Base-by-base conservation (phyloP, 176 grass and related monocot genomes). In the Lolium multiflorum region DNA sequence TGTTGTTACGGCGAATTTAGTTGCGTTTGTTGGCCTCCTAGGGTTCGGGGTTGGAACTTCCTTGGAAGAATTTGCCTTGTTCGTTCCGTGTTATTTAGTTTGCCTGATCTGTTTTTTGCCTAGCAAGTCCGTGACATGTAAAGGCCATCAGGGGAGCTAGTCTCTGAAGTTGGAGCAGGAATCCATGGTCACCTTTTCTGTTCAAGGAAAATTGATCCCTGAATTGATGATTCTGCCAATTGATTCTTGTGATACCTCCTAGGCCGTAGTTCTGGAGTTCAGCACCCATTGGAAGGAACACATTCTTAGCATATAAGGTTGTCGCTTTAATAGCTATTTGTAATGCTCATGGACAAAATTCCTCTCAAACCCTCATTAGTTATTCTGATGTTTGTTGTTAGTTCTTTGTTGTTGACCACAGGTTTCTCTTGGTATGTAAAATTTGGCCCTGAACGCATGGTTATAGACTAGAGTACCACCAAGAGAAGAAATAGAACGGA, bases 111-210 rank as follows among this genome's bases (percentile, higher is more conserved):
- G 65, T 56, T 70, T 51, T 38, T 81, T 16, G 1, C 68, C 28
- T 9, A 65, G 37, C 21, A 55, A 22, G 17, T 71, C 62, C 41
- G 3, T 55, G 28, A 25, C 54, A 46, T 64, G 63, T 72, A 84
- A 55, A 20, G 1, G 21, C 43, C 26, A 62, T 11, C 49, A 14
- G 43, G 68, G 63, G 48, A 55, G n/a, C n/a, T 56, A 68, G 28
- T 54, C 57, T 83, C n/a, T 70, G 79, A 49, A 58, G 13, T 56
- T 67, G 24, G 79, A 77, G 49, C 5, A 61, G 28, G 64, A 41
- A 0, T 11, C 66, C 16, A n/a, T 51, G 51, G 6, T 1, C 13
- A 4, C 15, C 22, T 81, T 76, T 41, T 28, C 63, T 65, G 7
- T 54, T 76, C 25, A 2, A 12, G 56, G 43, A 43, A 71, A 58